Evolutionary conservation across 176 grass and related monocot genomes (phyloP).

Genomic region (Oryza glaberrima): DNA sequence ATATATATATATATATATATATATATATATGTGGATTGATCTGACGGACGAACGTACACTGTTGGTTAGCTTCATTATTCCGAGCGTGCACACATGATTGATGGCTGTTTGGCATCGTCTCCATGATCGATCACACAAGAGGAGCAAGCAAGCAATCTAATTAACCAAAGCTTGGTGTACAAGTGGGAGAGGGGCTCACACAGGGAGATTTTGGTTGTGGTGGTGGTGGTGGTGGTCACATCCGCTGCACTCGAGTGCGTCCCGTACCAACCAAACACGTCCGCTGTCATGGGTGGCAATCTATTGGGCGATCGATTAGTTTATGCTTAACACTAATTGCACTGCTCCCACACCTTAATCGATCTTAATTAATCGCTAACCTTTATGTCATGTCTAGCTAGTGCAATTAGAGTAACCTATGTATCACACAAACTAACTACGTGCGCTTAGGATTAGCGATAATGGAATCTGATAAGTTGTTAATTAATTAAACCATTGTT

Average conservation of each 20-base stretch:
- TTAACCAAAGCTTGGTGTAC: background rate
- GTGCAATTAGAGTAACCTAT: background rate
- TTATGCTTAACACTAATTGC: background rate
- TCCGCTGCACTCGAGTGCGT: conserved; percentile 45
- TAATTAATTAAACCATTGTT: background rate
- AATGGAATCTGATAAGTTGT: background rate
- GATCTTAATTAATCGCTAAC: background rate
- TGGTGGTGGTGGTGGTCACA: conserved; percentile 30
- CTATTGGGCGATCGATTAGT: background rate
- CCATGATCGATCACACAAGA: background rate
- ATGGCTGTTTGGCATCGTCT: background rate
- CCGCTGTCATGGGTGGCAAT: conserved; percentile 22
- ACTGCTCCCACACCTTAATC: background rate
- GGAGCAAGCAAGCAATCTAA: background rate
- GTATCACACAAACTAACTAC: background rate
- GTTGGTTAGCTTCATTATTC: background rate
- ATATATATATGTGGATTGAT: background rate
- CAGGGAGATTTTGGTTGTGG: conserved; percentile 9
- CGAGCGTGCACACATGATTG: background rate
- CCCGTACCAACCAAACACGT: conserved; percentile 56
- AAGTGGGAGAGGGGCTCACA: background rate
- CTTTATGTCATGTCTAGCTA: background rate
- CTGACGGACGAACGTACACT: background rate
- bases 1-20: too few species aligned
- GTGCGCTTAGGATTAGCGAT: background rate